Base-by-base conservation (phyloP, 805 yeast species). In the Pichia insulana region DNA sequence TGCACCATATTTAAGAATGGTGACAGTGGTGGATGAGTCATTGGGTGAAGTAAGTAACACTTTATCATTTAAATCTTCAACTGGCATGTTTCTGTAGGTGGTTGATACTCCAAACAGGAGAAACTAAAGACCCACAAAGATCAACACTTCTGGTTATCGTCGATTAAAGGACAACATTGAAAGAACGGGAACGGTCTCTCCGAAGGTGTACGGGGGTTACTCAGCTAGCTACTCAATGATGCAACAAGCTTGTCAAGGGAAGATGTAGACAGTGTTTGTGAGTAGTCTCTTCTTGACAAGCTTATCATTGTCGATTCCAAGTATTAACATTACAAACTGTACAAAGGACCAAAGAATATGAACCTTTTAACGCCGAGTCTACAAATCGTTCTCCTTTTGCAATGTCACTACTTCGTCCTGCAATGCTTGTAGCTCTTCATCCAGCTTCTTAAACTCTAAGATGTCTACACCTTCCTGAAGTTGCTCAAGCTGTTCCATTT, bases 1-100 rank as follows among this genome's bases (percentile, higher is more conserved):
- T 42, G 97, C 98, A 28, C 98, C 98, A 52, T 75, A 85, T 47
- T 81, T 79, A 44, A 92, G 72, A 45, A 92, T 73, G 41, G 76
- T 73, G n/a, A 77, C 86, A 15, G 66, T 59, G 16, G 92, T 76
- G 30, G 60, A 53, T 2, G 71, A 61, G 48, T 73, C 66, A 5
- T 64, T 62, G 18, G 80, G 80, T 41, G 71, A 78, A 2, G 80
- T 69, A 22, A 87, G 50, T 5, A 74, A 61, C 27, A 86, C 90
- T 49, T 71, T 72, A 36, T 70, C 74, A 28, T 73, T 86, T 22
- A 76, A 69, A 54, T 80, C 81, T 65, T 80, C 79, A 36, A 86
- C 73, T 17, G 84, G 59, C 89, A 83, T 81, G 37, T 32, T 22
- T 22, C 25, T 22, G 25, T 22, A 22, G 25, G 5, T 22, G 25